Conservation (phyloP, 257 asterid species). For the Nicotiana benthamiana region DNA sequence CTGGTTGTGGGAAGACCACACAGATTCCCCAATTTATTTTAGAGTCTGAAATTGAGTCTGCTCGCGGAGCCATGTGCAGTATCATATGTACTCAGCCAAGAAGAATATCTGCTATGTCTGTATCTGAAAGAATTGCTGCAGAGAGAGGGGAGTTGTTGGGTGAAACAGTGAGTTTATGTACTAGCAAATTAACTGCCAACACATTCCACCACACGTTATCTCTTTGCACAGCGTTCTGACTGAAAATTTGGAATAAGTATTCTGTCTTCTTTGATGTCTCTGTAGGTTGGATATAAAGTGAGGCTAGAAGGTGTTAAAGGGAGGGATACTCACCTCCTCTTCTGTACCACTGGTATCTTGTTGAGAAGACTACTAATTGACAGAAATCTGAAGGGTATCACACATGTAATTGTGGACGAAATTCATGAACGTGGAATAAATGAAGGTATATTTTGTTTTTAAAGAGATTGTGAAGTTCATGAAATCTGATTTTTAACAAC, state of each 20-base stretch:
- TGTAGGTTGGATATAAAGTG: slow-evolving; percentile 91
- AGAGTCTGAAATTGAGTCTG: slow-evolving; percentile 67
- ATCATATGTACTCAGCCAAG: slow-evolving; percentile 92
- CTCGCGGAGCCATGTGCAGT: slow-evolving; percentile 70
- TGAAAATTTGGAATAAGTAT: neutral
- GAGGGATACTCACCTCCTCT: slow-evolving; percentile 89
- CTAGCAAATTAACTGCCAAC: neutral
- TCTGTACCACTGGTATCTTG: slow-evolving; percentile 96
- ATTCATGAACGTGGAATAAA: slow-evolving; percentile 98
- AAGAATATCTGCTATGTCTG: slow-evolving; percentile 88
- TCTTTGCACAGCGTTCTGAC: neutral
- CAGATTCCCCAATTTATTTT: slow-evolving; percentile 90
- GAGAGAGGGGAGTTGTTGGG: slow-evolving; percentile 97
- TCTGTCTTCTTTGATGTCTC: slow-evolving; percentile 14
- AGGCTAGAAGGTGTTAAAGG: slow-evolving; percentile 94
- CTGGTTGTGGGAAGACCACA: slow-evolving; percentile 99
- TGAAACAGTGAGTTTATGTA: slow-evolving; percentile 60
- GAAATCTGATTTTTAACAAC: slow-evolving; percentile 19
- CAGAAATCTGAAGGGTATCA: slow-evolving; percentile 74
- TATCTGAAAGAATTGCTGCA: slow-evolving; percentile 85
- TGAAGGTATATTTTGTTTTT: slow-evolving; percentile 54
- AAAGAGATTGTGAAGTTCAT: slow-evolving; percentile 1
- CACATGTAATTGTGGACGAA: slow-evolving; percentile 92
- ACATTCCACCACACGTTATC: neutral
- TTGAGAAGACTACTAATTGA: slow-evolving; percentile 77